Conservation (phyloP, 345 rosid species). For the Brassica nigra region DNA sequence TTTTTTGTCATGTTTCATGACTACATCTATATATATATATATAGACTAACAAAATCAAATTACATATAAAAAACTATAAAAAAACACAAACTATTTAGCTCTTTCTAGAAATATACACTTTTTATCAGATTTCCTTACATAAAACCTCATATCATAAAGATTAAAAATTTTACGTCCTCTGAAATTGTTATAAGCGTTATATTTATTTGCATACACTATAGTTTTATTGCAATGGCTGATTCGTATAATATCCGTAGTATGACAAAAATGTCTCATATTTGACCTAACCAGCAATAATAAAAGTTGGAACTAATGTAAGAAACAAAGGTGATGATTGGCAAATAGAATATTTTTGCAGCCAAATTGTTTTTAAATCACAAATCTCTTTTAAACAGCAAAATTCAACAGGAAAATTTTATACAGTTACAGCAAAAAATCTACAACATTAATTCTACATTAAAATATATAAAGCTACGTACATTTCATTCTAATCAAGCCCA, state of each 20-base stretch:
- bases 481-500: neutral
- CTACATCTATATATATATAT: conserved; percentile 21
- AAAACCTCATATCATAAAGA: neutral
- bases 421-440: neutral
- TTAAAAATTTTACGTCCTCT: neutral
- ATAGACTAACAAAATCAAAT: neutral
- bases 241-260: neutral
- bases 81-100: neutral
- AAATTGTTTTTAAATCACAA: neutral
- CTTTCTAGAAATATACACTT: neutral
- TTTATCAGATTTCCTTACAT: neutral
- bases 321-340: neutral
- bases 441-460: neutral
- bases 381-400: neutral
- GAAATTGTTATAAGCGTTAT: neutral
- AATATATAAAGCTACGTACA: neutral
- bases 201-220: neutral
- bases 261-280: neutral
- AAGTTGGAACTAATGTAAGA: neutral
- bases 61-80: neutral
- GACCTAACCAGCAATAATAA: neutral
- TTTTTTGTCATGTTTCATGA: conserved; percentile 21
- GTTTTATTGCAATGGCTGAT: neutral
- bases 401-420: neutral
- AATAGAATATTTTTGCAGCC: neutral